These are phyloP conservation scores for Rhynchosporium secalis DNA, from an alignment of 2,329 filamentous ascomycete genomes.

Conservation along the genomic window DNA sequence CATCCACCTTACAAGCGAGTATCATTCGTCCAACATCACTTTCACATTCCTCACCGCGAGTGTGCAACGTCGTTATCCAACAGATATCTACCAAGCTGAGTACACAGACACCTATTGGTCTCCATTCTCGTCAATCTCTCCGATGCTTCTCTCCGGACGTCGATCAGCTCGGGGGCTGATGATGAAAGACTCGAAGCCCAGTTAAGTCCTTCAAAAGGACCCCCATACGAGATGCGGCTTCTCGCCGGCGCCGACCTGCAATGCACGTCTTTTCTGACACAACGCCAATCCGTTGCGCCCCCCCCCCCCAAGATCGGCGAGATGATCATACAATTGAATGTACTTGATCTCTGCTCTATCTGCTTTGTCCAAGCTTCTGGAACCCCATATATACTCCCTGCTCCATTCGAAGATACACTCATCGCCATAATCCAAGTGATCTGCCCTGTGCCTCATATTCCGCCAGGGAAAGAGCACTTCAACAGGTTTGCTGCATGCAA, in stretches of 20 bases:
- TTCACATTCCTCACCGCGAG: background rate
- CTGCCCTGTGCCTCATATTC: conserved; percentile 11
- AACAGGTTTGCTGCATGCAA: conserved; percentile 24
- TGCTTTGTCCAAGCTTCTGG: background rate
- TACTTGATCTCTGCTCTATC: background rate
- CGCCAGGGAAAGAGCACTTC: conserved; percentile 10
- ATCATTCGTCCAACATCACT: background rate
- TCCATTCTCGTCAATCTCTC: background rate
- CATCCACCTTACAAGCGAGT: background rate
- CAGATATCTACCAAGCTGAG: background rate
- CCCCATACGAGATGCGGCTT: conserved; percentile 7
- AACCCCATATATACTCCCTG: conserved; percentile 4
- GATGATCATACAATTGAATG: background rate
- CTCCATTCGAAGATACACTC: conserved; percentile 6
- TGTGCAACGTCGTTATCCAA: conserved; percentile 11
- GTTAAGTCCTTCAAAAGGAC: background rate
- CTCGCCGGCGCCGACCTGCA: conserved; percentile 5
- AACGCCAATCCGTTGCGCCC: background rate
- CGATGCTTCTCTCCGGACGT: conserved; percentile 1
- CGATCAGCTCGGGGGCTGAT: conserved; percentile 10
- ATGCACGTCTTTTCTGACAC: conserved; percentile 2
- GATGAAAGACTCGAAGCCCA: conserved; percentile 1
- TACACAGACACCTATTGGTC: conserved; percentile 10
- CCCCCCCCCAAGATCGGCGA: conserved; percentile 12
- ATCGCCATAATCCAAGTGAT: conserved; percentile 4